Evolutionary conservation across 129 eudicot species (phyloP), one percentile per base, ranked within the genome.

Genomic region (Scalesia atractyloides): DNA sequence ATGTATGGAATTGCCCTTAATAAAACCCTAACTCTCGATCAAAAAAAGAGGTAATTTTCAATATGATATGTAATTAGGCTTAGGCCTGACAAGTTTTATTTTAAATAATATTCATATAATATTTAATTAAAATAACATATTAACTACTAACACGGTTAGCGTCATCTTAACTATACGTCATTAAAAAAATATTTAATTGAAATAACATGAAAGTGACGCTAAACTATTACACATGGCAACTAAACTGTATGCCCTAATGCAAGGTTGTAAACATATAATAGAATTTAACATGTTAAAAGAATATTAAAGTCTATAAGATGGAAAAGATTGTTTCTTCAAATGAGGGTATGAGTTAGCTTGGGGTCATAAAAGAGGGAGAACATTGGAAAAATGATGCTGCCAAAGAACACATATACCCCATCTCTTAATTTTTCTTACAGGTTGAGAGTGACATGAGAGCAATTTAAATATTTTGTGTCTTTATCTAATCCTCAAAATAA

Each of bases 391-490:
- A 59, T 56, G 59, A 67, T 76, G 67, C 66, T 3, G 15, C 68
- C 68, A 30, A 47, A 66, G 15, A 67, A 77, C 76, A 77, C 65
- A 77, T 50, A 77, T 77, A 77, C 76, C 81, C 81, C 81, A 77
- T 77, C 81, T 77, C 76, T 77, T 70, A 77, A 70, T 69, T 61
- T 57, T 70, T 49, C 64, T 61, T 77, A 61, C 81, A 77, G 81
- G 49, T 15, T 69, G 81, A 77, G 66, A 70, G 76, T 70, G 81
- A 77, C 81, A 1, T 62, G 71, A 77, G 66, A 70, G 37, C 76
- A 11, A 70, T 69, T 49, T 69, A 20, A 59, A 20, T 49, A 74
- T 64, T 73, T 19, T 51, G 33, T 46, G 47, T 54, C 51, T 34
- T 51, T 53, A 50, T 74, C 64, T 64, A 74, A 74, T 37, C 64